phyloP scores from a whole-genome alignment of 768 basidiomycete genomes.

The Galerina sulciceps region DNA sequence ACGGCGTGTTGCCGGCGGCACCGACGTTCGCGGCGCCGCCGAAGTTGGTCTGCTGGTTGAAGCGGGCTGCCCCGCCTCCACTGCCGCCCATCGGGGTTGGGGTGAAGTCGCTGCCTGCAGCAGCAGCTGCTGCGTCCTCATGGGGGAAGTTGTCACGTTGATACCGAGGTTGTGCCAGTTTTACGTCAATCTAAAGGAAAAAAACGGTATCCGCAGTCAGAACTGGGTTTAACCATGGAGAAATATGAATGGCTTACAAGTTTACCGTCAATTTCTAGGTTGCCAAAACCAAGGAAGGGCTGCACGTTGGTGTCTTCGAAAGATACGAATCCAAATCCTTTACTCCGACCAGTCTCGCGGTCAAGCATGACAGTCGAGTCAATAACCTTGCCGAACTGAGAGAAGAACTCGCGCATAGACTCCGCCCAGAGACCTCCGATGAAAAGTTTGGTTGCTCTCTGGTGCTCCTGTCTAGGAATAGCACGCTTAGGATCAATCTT shows the following conservation, averaged over 20 bases:
- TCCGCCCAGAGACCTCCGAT: conserved; percentile 92
- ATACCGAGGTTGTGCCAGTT: conserved; percentile 90
- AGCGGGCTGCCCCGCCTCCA: conserved; percentile 7
- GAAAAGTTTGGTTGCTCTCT: conserved; percentile 91
- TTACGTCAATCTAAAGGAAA: conserved; percentile 85
- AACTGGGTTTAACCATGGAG: neutral
- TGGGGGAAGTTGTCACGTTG: conserved; percentile 67
- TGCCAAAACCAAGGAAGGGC: conserved; percentile 85
- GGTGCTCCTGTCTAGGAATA: conserved; percentile 95
- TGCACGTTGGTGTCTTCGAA: conserved; percentile 93
- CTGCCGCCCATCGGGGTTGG: conserved; percentile 15
- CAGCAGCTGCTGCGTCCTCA: conserved; percentile 44
- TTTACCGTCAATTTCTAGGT: conserved; percentile 94
- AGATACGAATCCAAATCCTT: conserved; percentile 98
- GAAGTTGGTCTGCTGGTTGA: conserved; percentile 19
- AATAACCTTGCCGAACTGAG: conserved; percentile 92
- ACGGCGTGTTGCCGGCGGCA: conserved; percentile 55
- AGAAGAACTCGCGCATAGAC: conserved; percentile 91
- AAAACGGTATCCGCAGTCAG: neutral
- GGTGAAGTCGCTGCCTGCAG: conserved; percentile 21
- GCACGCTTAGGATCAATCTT: conserved; percentile 99
- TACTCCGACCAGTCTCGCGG: conserved; percentile 91
- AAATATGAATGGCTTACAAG: conserved; percentile 56
- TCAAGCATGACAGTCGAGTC: conserved; percentile 99
- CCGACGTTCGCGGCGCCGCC: conserved; percentile 19